Percentiles rank a stretch among this genome's conserved stretches.
These are phyloP conservation scores for Trichoderma sp. DNA, from an alignment of 2,329 filamentous ascomycete genomes.

Conservation along the genomic window DNA sequence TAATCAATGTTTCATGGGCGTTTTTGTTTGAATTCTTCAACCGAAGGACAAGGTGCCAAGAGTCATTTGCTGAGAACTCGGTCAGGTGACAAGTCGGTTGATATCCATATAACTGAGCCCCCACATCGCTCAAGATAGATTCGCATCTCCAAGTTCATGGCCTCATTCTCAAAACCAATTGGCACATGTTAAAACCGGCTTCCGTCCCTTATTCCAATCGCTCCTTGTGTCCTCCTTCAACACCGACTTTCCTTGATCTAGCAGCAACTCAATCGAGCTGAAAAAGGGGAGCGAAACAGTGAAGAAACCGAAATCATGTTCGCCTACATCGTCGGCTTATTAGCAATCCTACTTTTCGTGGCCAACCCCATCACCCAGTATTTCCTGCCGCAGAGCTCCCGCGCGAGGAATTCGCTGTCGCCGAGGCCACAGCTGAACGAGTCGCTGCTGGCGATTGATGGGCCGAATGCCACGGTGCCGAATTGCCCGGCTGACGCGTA, in stretches of 20 bases:
- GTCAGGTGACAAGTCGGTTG: conserved; percentile 6
- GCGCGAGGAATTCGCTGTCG: conserved; percentile 31
- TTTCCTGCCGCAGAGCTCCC: conserved; percentile 31
- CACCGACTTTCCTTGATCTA: background rate
- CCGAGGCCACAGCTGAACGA: conserved; percentile 49
- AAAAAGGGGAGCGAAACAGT: background rate
- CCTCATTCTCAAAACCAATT: background rate
- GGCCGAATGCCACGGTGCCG: conserved; percentile 35
- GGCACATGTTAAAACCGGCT: background rate
- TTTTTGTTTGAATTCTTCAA: background rate
- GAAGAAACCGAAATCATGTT: conserved; percentile 37
- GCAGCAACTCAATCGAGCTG: background rate
- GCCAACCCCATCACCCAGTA: conserved; percentile 44
- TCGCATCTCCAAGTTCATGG: background rate
- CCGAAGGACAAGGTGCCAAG: background rate
- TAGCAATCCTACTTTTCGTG: conserved; percentile 45
- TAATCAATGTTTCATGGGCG: background rate
- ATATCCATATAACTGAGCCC: background rate
- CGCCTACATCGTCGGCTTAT: conserved; percentile 43
- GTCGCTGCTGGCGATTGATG: conserved; percentile 50
- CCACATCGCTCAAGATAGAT: conserved; percentile 1
- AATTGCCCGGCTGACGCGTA: conserved; percentile 44
- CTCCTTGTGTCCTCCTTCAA: background rate
- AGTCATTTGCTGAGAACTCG: background rate
- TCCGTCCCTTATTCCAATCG: background rate